Conservation (phyloP, 2,329 filamentous ascomycete genomes). For the Teratosphaeria zuluensis region DNA sequence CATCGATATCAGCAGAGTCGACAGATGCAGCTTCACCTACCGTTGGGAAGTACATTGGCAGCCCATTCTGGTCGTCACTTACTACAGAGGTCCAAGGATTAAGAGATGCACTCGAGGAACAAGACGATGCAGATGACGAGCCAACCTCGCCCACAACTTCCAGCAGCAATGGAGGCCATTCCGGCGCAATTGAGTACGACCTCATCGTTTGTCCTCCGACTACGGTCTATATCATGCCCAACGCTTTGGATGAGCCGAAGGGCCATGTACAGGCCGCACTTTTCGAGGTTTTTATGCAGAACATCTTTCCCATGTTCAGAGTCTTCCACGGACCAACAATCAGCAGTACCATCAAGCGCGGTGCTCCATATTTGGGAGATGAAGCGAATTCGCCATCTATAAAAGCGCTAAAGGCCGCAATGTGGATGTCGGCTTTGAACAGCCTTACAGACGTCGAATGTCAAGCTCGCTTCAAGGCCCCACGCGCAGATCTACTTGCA, state of each 20-base stretch:
- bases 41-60: conserved; percentile 21
- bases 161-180: conserved; percentile 1
- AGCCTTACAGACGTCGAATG: conserved; percentile 22
- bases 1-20: not conserved
- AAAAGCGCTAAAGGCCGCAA: conserved; percentile 18
- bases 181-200: conserved; percentile 14
- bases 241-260: conserved; percentile 18
- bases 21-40: conserved; percentile 5
- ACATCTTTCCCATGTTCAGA: conserved; percentile 22
- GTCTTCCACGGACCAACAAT: conserved; percentile 21
- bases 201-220: conserved; percentile 23
- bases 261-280: conserved; percentile 10
- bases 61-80: conserved; percentile 23
- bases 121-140: conserved; percentile 15
- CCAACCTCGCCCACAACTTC: conserved; percentile 11
- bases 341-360: conserved; percentile 13
- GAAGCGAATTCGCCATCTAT: conserved; percentile 14
- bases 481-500: conserved; percentile 11
- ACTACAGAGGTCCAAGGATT: conserved; percentile 24
- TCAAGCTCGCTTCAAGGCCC: conserved; percentile 10
- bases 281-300: conserved; percentile 13
- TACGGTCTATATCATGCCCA: conserved; percentile 23
- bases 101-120: conserved; percentile 23
- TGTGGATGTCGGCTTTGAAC: conserved; percentile 24
- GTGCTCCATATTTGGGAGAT: conserved; percentile 16